Base-by-base conservation (phyloP, 495 filamentous ascomycete genomes). In the Lasiosphaeriaceae sp. region DNA sequence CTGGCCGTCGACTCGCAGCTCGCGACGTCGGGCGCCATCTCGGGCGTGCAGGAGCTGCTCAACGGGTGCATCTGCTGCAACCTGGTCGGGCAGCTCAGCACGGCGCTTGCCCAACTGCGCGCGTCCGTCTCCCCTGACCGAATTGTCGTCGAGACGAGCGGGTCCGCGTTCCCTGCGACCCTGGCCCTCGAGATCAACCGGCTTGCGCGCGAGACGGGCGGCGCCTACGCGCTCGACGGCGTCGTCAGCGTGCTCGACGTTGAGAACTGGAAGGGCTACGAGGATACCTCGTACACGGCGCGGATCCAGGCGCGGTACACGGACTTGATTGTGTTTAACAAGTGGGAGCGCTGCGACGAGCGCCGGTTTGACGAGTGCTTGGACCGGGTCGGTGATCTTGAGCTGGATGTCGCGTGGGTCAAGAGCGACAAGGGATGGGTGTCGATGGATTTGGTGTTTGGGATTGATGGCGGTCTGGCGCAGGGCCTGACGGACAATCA, bases 11-110 rank as follows among this genome's bases (percentile, higher is more conserved):
- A 97, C 80, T 91, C 87, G 11, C 90, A 95, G 70, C 83, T 97
- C 17, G 92, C 94, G 44, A 78, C 88, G 1, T 85, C 88, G 3
- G 77, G 81, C 54, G 84, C 92, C 34, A 90, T 98, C 64, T 83
- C 87, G n/a, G 93, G 90, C 52, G 92, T 95, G 17, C 85, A 86
- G 63, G 94, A 98, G 67, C 78, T 98, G 2, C 85, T 97, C 19
- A 93, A 95, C 66, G 94, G 94, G 59, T 98, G 94, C 72, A 97
- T 98, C 66, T 98, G 94, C 79, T 98, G 94, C 75, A 98, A 97
- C 67, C 86, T 97, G 16, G 92, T 98, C 51, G 94, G 94, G 2
- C 89, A 94, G 70, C 82, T 98, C 22, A 81, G 83, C 62, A 82
- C 87, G 50, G 93, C 93, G 0, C 84, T 98, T 2, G 68, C 81